phyloP scores from a whole-genome alignment of 306 rosid species.

The Casuarina cunninghamiana region DNA sequence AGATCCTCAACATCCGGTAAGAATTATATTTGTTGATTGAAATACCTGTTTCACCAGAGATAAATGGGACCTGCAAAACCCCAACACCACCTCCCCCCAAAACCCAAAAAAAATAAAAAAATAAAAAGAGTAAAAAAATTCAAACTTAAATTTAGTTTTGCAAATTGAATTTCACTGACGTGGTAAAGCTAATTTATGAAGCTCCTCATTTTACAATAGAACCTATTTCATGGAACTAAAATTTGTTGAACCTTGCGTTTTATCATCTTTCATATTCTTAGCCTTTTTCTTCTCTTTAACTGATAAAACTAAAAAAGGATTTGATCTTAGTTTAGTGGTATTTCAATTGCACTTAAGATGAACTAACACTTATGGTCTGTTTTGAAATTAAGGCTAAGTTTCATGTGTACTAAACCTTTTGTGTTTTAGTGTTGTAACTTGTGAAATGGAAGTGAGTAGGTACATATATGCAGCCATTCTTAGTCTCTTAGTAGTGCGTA shows the following conservation, averaged over 20 bases:
- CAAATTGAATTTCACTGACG: background rate
- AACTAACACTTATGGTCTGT: background rate
- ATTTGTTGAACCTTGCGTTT: too few relatives aligned
- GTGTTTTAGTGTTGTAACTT: background rate
- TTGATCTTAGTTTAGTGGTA: background rate
- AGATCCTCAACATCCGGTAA: conserved; percentile 98
- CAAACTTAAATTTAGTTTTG: too few relatives aligned
- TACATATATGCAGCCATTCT: background rate
- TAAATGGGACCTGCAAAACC: too few relatives aligned
- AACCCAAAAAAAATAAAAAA: background rate
- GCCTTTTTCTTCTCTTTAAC: background rate
- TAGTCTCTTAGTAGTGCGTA: background rate
- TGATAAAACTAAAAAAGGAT: background rate
- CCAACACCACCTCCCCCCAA: background rate
- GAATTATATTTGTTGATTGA: conserved; percentile 24
- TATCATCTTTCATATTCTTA: background rate
- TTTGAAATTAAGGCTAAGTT: background rate
- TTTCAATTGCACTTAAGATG: background rate
- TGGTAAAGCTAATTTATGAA: background rate
- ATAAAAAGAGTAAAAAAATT: too few relatives aligned
- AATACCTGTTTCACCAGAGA: background rate
- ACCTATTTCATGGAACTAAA: too few relatives aligned
- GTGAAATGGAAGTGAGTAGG: background rate
- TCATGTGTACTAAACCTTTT: background rate
- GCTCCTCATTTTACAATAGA: too few relatives aligned